Percentiles rank a stretch among this genome's conserved stretches.
Evolutionary conservation across 441 rosid genomes (phyloP).

Genomic region (Populus hybrid): DNA sequence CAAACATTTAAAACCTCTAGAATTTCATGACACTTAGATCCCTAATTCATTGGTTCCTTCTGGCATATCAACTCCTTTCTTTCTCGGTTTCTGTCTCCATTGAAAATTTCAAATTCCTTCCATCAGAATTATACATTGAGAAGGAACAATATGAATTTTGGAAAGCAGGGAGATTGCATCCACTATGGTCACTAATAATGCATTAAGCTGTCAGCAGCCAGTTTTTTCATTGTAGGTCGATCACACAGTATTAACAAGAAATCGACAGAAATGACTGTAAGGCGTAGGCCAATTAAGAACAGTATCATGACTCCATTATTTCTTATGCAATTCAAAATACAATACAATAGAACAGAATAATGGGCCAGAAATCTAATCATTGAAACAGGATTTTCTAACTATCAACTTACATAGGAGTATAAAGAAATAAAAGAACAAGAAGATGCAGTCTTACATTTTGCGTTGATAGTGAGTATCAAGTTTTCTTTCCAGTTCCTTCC

Average conservation of each 20-base stretch:
- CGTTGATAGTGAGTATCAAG: constrained; percentile 83
- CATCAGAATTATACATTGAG: not conserved
- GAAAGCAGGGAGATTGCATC: not conserved
- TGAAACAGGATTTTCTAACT: not conserved
- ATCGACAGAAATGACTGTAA: not conserved
- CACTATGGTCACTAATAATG: not conserved
- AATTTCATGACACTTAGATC: not conserved
- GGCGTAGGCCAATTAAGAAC: not conserved
- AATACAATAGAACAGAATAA: not conserved
- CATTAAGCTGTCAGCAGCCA: not conserved
- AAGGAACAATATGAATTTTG: not conserved
- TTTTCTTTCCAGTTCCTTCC: constrained; percentile 73
- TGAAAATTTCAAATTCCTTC: not conserved
- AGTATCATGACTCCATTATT: not conserved
- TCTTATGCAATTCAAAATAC: not conserved
- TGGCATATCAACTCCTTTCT: not conserved
- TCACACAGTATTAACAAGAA: not conserved
- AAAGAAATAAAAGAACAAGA: constrained; percentile 5
- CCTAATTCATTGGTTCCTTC: not conserved
- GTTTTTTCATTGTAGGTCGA: not conserved
- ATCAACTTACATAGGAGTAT: not conserved
- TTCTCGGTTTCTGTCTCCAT: not conserved
- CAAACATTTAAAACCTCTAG: not conserved
- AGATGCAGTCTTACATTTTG: constrained; percentile 51
- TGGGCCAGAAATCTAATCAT: not conserved